phyloP scores from a whole-genome alignment of 2,329 filamentous ascomycete genomes.

The Boeremia exigua region DNA sequence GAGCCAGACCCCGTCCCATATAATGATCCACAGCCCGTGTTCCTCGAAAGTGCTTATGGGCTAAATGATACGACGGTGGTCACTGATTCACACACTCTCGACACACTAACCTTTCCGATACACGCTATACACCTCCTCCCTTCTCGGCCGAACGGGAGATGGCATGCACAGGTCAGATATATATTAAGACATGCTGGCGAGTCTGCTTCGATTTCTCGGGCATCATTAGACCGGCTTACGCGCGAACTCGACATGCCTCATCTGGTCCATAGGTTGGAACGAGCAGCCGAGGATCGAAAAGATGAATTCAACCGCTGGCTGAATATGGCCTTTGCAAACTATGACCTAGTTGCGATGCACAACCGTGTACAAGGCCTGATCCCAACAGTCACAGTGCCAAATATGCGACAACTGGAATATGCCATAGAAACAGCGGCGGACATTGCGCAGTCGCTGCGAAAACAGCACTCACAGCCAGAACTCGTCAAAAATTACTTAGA shows the following conservation, averaged over 20 bases:
- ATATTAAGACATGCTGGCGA: neutral
- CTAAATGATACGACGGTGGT: too few species aligned
- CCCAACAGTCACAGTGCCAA: neutral
- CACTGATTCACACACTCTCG: neutral
- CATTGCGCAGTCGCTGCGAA: neutral
- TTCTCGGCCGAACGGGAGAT: constrained; percentile 19
- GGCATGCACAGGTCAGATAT: neutral
- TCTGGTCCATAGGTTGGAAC: neutral
- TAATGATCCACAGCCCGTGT: too few species aligned
- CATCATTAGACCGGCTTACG: neutral
- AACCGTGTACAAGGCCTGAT: neutral
- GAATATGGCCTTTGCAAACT: neutral
- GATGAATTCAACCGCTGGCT: neutral
- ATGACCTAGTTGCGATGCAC: constrained; percentile 3
- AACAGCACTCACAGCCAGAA: neutral
- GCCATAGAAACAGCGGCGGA: neutral
- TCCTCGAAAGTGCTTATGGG: too few species aligned
- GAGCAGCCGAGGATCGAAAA: neutral
- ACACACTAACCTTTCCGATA: constrained; percentile 16
- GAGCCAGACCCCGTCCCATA: too few species aligned
- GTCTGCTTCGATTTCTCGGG: neutral
- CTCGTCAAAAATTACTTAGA: neutral
- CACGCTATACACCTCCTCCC: constrained; percentile 13
- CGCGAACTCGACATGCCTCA: neutral
- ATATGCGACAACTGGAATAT: neutral